Evolutionary conservation across 768 basidiomycete species (phyloP), one percentile per base, ranked within the genome.

Genomic region (Tylopilus felleus): DNA sequence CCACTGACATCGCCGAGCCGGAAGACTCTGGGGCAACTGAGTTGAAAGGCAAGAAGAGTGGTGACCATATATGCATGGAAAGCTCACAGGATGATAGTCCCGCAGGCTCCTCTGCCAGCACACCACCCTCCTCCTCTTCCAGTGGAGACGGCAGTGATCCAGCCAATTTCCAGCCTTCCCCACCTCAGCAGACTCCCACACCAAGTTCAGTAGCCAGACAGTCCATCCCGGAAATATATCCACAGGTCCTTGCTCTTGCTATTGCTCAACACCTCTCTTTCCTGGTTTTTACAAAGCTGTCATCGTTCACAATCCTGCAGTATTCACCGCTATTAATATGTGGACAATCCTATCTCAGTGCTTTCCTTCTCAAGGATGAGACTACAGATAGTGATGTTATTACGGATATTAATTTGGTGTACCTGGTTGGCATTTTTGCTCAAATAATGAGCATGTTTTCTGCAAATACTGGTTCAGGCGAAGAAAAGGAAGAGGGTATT

Each of bases 211-310:
- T 92, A 60, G 85, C 92, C 5, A 92, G 90, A 60, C 90, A 90
- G 53, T 85, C 88, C 16, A 85, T 97, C 5, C 94, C 95, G 1
- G 92, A 93, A 69, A 66, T 83, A 54, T 98, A 98, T 71, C 95
- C 96, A 1, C 92, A 96, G 68, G 87, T 98, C 40, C 81, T 98
- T 25, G 96, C 95, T 2, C 82, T 98, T 0, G 96, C 96, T 5
- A 98, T 98, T 56, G 93, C 93, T 29, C 86, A 93, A 40, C 82
- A 96, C 96, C 96, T 1, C 85, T 98, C 43, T 98, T 98, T 75
- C 96, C 96, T 5, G 93, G 94, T 28, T 97, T 98, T 72, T 98
- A 98, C 80, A 97, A 98, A 70, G 96, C 95, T 3, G 95, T 98
- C 46, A 93, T 98, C 53, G 81, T 99, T 48, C 83, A 86, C 21